A percentile compares a stretch with the other conserved stretches of the same genome.
phyloP scores from a whole-genome alignment of 257 asterid species.

The Solanum appendiculatum region DNA sequence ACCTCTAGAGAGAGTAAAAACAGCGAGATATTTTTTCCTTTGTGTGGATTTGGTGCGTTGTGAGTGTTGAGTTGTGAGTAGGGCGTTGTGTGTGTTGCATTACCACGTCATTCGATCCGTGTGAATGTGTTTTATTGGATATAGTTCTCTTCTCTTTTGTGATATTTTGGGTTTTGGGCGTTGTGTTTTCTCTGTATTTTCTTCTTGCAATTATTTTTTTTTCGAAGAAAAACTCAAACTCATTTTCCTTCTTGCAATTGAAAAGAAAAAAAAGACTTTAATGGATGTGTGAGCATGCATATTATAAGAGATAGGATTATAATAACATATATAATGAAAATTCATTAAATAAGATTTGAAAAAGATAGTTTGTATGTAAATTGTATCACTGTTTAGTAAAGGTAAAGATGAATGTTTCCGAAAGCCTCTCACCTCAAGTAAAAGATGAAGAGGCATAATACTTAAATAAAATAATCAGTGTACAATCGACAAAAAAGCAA shows the following conservation, averaged over 20 bases:
- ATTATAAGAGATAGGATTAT: not conserved
- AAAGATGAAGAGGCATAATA: not conserved
- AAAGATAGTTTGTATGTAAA: not conserved
- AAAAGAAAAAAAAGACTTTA: not conserved
- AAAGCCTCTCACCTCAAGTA: not conserved
- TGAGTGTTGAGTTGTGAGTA: conserved; percentile 32
- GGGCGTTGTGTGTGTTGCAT: conserved; percentile 1
- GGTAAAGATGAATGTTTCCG: too few species aligned
- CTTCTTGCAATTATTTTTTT: not conserved
- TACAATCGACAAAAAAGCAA: not conserved
- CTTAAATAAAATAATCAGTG: too few species aligned
- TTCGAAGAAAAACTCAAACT: not conserved
- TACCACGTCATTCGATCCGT: conserved; percentile 67
- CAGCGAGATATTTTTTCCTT: conserved; percentile 13
- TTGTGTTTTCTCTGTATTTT: conserved; percentile 55
- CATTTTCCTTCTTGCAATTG: not conserved
- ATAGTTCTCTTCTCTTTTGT: not conserved
- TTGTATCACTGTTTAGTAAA: too few species aligned
- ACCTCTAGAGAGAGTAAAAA: conserved; percentile 19
- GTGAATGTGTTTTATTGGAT: conserved; percentile 7
- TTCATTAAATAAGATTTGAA: too few species aligned
- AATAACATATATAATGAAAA: too few species aligned
- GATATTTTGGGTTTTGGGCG: conserved; percentile 15
- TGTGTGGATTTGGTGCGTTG: conserved; percentile 8
- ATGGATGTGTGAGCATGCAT: not conserved